Base-by-base conservation (phyloP, 1,139 yeast genomes). In the Geotrichum carabidarum region DNA sequence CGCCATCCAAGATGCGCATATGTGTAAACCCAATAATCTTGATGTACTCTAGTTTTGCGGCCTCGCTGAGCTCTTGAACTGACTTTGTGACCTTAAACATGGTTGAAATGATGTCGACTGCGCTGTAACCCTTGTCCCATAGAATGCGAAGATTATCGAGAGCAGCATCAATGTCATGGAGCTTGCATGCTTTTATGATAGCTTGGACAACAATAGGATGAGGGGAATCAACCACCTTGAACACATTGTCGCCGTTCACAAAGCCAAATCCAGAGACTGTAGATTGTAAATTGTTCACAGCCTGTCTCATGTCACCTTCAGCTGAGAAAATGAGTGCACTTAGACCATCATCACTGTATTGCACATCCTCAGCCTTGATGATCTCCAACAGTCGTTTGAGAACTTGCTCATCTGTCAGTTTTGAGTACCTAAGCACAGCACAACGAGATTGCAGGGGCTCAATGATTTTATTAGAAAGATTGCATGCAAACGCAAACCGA, bases 261-360 rank as follows among this genome's bases (percentile, higher is more conserved):
- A 87, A 78, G 1, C 88, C 93, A 71, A 91, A 91, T 1, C 99
- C 99, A 1, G 96, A 90, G 32, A 84, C 94, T 0, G 98, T 90
- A 67, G 95, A 84, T 67, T 93, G 99, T 57, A 93, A 70, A 69
- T 93, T 93, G 66, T 94, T 94, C 51, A 94, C 80, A 0, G 99
- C 99, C 69, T 93, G 99, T 71, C 99, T 81, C 99, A 94, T 93
- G 68, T 93, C 99, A 56, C 99, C 99, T 69, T 93, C 99, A 0
- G 97, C 95, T 0, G 97, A 86, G 72, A 93, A 93, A n/a, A 94
- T 82, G 58, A 93, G 77, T 0, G 99, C 99, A 62, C 90, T 91
- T 42, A 93, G 73, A 0, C 99, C 99, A 69, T 89, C 97, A 58
- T 90, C 87, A 38, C 93, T 82, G 68, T 82, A 88, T 65, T 89